Conservation (phyloP, 1,139 yeast genomes). For the Candida glucosophila region DNA sequence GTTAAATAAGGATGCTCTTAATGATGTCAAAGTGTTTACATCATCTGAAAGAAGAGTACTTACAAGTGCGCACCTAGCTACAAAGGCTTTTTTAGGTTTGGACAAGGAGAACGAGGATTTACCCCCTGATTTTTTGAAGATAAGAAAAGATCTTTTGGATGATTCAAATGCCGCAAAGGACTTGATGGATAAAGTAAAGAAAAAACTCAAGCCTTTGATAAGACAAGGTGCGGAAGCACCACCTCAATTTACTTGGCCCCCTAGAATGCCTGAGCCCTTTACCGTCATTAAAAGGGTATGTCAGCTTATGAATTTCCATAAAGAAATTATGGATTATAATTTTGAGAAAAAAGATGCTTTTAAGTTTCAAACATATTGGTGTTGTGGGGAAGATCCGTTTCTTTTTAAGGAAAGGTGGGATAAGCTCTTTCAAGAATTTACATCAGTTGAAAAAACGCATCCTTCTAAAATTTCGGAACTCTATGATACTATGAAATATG, state of each 20-base stretch:
- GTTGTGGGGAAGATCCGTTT: conserved; percentile 92
- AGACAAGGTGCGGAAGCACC: conserved; percentile 98
- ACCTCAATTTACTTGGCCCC: conserved; percentile 99
- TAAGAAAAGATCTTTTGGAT: conserved; percentile 85
- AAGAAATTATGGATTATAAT: conserved; percentile 75
- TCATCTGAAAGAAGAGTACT: conserved; percentile 93
- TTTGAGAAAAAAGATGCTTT: conserved; percentile 60
- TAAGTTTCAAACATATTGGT: conserved; percentile 76
- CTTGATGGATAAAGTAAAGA: conserved; percentile 94
- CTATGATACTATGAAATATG: conserved; percentile 97
- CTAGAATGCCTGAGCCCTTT: conserved; percentile 95
- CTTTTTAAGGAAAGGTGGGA: conserved; percentile 96
- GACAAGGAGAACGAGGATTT: conserved; percentile 44
- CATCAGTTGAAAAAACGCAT: conserved; percentile 90
- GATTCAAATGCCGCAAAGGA: conserved; percentile 98
- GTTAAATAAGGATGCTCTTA: conserved; percentile 74
- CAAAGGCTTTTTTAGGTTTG: conserved; percentile 70
- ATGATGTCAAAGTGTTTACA: conserved; percentile 79
- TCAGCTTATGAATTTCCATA: conserved; percentile 90
- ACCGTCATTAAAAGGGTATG: conserved; percentile 89
- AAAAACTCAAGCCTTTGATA: conserved; percentile 86
- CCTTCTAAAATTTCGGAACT: conserved; percentile 95
- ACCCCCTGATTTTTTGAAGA: conserved; percentile 71
- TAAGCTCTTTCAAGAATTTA: conserved; percentile 86
- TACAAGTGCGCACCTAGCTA: conserved; percentile 84